phyloP scores from a whole-genome alignment of 1,139 yeast genomes.

The Candida neerlandica region DNA sequence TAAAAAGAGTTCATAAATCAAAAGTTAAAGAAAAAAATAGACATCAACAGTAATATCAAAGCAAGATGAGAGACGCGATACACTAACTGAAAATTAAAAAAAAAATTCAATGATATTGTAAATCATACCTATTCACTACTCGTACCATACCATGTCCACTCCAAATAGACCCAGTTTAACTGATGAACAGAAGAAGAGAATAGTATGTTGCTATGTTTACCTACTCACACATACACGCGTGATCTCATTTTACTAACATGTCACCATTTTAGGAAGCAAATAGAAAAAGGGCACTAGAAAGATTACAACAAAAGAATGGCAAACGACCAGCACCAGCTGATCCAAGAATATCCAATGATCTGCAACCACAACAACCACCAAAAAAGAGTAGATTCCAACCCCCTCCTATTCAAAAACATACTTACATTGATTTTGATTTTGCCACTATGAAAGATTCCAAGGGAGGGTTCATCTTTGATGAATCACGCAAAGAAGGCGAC shows the following conservation, averaged over 20 bases:
- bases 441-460: constrained; percentile 84
- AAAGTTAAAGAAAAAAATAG: too few species aligned
- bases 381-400: constrained; percentile 21
- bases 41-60: too few species aligned
- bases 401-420: constrained; percentile 56
- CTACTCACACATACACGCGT: background rate
- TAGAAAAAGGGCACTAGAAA: constrained; percentile 52
- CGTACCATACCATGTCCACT: constrained; percentile 16
- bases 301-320: constrained; percentile 14
- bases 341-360: constrained; percentile 9
- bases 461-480: constrained; percentile 78
- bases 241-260: constrained; percentile 18
- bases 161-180: constrained; percentile 16
- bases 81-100: too few species aligned
- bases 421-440: constrained; percentile 91
- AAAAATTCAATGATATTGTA: background rate
- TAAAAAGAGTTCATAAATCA: background rate
- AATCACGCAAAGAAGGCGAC: constrained; percentile 31
- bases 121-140: background rate
- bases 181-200: constrained; percentile 28
- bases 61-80: too few species aligned
- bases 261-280: constrained; percentile 48
- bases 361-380: background rate
- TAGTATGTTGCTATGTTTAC: constrained; percentile 14
- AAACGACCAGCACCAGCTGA: constrained; percentile 14